phyloP scores from a whole-genome alignment of 768 basidiomycete genomes.

The Leccinum disarticulatum region DNA sequence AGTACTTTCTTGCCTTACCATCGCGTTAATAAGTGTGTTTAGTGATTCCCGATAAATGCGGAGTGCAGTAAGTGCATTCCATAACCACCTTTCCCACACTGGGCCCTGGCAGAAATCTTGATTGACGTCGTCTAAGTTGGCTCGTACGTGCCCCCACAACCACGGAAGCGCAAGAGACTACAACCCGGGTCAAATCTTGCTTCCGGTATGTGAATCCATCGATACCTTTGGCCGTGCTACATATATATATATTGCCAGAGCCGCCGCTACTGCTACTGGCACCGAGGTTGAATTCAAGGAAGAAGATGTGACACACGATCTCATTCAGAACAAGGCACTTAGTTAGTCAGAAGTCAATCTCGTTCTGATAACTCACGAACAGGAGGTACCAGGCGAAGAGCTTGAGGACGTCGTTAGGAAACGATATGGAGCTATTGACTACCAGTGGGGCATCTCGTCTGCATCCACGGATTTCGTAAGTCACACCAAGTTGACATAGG shows the following conservation, averaged over 20 bases:
- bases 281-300: conserved; percentile 50
- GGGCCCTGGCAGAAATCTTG: not conserved
- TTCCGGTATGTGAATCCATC: conserved; percentile 52
- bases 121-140: conserved; percentile 44
- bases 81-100: not conserved
- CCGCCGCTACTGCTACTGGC: conserved; percentile 65
- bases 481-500: conserved; percentile 2
- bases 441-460: conserved; percentile 62
- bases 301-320: conserved; percentile 43
- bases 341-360: conserved; percentile 34
- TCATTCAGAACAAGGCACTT: conserved; percentile 66
- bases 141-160: conserved; percentile 72
- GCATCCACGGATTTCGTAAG: conserved; percentile 86
- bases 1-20: too few species aligned
- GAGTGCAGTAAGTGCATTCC: conserved; percentile 54
- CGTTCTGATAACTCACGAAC: conserved; percentile 42
- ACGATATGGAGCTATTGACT: conserved; percentile 59
- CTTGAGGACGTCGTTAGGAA: conserved; percentile 58
- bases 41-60: conserved; percentile 85
- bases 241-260: conserved; percentile 37
- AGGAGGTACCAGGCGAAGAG: conserved; percentile 31
- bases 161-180: conserved; percentile 54
- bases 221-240: not conserved
- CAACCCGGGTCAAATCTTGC: conserved; percentile 65
- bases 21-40: not conserved